phyloP scores from a whole-genome alignment of 2,329 filamentous ascomycete species.

The Ilyonectria sp. region DNA sequence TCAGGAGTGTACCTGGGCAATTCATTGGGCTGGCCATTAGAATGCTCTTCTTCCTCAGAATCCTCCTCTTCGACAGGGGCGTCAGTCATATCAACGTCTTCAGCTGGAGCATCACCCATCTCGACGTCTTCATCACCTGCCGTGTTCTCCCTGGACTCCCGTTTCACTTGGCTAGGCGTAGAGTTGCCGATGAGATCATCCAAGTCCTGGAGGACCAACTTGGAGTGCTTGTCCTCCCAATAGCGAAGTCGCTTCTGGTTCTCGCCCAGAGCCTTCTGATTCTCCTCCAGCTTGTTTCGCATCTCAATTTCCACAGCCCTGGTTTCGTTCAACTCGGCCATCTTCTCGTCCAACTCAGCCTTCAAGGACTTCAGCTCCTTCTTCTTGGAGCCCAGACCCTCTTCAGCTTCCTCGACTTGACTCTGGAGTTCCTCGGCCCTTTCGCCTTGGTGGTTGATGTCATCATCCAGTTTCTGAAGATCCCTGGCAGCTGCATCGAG shows the following conservation, averaged over 20 bases:
- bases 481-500: slow-evolving; percentile 80
- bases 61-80: slow-evolving; percentile 49
- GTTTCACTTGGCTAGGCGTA: slow-evolving; percentile 45
- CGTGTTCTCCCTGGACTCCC: slow-evolving; percentile 47
- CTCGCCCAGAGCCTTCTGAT: slow-evolving; percentile 88
- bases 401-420: slow-evolving; percentile 86
- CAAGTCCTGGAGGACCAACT: slow-evolving; percentile 86
- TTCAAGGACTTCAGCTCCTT: slow-evolving; percentile 86
- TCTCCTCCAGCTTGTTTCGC: slow-evolving; percentile 97
- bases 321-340: slow-evolving; percentile 87
- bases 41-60: slow-evolving; percentile 47
- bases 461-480: slow-evolving; percentile 82
- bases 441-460: slow-evolving; percentile 82
- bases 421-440: slow-evolving; percentile 81
- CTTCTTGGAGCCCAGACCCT: slow-evolving; percentile 83
- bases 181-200: slow-evolving; percentile 72
- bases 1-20: slow-evolving; percentile 85
- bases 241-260: slow-evolving; percentile 88
- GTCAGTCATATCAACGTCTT: slow-evolving; percentile 51
- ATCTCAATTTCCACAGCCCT: slow-evolving; percentile 96
- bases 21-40: slow-evolving; percentile 63
- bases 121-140: slow-evolving; percentile 50
- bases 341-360: slow-evolving; percentile 88
- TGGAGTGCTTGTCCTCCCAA: slow-evolving; percentile 92
- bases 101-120: slow-evolving; percentile 49